Evolutionary conservation across 106 monocot species (phyloP), one percentile per base, ranked within the genome.

Genomic region (Apostasia ramifera): DNA sequence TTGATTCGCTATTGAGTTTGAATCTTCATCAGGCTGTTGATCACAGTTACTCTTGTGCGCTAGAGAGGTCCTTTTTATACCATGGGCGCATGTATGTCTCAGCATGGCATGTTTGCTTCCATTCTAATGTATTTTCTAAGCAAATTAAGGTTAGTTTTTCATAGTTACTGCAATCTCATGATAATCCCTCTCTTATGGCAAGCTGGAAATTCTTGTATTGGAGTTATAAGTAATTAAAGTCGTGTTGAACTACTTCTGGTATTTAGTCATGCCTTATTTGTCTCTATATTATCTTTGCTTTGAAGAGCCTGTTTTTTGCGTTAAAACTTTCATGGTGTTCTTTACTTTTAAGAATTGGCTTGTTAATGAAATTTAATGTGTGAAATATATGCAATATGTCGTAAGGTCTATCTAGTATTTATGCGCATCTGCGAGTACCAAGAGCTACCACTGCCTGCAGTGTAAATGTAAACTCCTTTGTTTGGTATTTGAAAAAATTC

Each of bases 31-130:
- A 98, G 98, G 85, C 67, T 71, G 76, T 67, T 73, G 98, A 88
- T 43, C 89, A 93, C 74, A 98, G 90, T 80, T 98, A 98, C 81
- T 98, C 98, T 53, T 98, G 98, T 84, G 98, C 98, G 8, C 81
- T 98, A 49, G 98, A 98, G 81, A 91, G 98, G 75, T 98, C 98
- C 39, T 98, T 98, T 77, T 58, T 98, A 73, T 98, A 98, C 71
- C 98, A 98, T 81, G 98, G 98, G 47, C 86, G 98, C 65, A 90
- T 98, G 85, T 98, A 93, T 74, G 87, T 93, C 60, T 98, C 98
- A 73, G 82, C 87, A 38, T 98, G 98, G 98, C 98, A 98, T 51
- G 90, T 98, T 76, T 98, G 98, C 74, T 98, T 98, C 74, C 98
- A 98, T 85, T 98, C 98, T 47, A 98, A 98, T 69, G 83, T 98